A percentile compares a stretch with the other conserved stretches of the same genome.
Evolutionary conservation across 345 rosid species (phyloP).

Genomic region (Salix suchowensis): DNA sequence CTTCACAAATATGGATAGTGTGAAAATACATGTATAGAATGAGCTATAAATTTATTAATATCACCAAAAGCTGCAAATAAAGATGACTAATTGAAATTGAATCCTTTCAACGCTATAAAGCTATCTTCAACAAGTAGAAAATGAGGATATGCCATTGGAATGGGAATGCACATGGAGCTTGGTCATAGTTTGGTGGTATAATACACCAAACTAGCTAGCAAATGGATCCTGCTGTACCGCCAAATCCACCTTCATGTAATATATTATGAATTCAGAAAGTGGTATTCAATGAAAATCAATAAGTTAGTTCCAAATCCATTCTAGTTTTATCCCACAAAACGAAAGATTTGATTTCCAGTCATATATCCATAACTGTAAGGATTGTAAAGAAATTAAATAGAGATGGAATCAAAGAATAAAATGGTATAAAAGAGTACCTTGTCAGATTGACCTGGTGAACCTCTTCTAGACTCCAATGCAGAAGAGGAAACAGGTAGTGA

Average conservation of each 20-base stretch:
- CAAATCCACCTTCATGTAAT: too few relatives aligned
- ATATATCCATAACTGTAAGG: background rate
- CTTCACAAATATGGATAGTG: background rate
- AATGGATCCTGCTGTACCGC: too few relatives aligned
- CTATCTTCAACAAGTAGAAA: background rate
- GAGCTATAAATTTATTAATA: background rate
- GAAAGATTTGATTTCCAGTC: background rate
- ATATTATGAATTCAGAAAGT: too few relatives aligned
- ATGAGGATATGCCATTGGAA: background rate
- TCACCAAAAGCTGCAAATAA: background rate
- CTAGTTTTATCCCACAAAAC: background rate
- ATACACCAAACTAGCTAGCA: background rate
- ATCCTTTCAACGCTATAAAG: background rate
- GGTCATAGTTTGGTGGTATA: background rate
- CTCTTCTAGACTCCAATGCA: constrained; percentile 30
- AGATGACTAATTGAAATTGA: background rate
- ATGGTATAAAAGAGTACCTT: constrained; percentile 36
- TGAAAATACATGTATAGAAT: background rate
- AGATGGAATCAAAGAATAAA: background rate
- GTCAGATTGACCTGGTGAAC: constrained; percentile 31
- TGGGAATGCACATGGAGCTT: background rate
- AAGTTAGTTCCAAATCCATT: background rate
- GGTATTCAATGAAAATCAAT: background rate
- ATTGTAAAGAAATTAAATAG: background rate
- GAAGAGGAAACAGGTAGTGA: constrained; percentile 47